phyloP scores from a whole-genome alignment of 768 basidiomycete genomes.

The Suillus bovinus region DNA sequence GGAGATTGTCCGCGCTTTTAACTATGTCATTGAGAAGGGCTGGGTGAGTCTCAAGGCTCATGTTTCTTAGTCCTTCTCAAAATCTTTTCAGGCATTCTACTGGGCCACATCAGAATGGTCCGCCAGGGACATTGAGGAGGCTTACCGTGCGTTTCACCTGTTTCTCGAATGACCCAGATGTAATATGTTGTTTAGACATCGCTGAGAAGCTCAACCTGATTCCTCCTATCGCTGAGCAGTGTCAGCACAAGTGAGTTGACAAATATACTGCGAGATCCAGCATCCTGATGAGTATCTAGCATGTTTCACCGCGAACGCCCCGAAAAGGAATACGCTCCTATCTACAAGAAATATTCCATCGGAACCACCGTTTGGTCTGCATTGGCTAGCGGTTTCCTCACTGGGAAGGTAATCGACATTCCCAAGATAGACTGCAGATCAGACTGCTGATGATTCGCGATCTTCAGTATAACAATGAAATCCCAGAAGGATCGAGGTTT shows the following conservation, averaged over 20 bases:
- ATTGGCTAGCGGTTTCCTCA: slow-evolving; percentile 54
- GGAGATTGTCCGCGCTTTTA: slow-evolving; percentile 61
- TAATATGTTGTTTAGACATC: slow-evolving; percentile 34
- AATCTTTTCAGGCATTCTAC: slow-evolving; percentile 35
- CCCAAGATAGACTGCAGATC: not conserved
- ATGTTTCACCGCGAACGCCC: slow-evolving; percentile 55
- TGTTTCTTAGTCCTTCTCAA: not conserved
- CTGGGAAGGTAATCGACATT: slow-evolving; percentile 43
- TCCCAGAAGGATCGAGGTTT: slow-evolving; percentile 54
- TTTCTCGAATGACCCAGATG: not conserved
- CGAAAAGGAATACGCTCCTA: slow-evolving; percentile 51
- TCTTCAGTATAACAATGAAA: slow-evolving; percentile 46
- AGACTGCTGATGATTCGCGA: not conserved
- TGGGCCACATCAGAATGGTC: slow-evolving; percentile 61
- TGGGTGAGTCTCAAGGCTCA: slow-evolving; percentile 31
- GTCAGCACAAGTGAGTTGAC: slow-evolving; percentile 41
- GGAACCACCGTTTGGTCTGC: slow-evolving; percentile 58
- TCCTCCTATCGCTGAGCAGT: slow-evolving; percentile 54
- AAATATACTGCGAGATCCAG: not conserved
- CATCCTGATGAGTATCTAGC: slow-evolving; percentile 27
- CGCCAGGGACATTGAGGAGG: slow-evolving; percentile 48
- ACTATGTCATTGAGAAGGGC: slow-evolving; percentile 50
- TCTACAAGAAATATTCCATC: slow-evolving; percentile 47
- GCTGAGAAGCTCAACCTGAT: slow-evolving; percentile 52
- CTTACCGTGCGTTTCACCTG: slow-evolving; percentile 31